phyloP scores from a whole-genome alignment of 805 yeast species.

The Kluyveromyces starmeri region DNA sequence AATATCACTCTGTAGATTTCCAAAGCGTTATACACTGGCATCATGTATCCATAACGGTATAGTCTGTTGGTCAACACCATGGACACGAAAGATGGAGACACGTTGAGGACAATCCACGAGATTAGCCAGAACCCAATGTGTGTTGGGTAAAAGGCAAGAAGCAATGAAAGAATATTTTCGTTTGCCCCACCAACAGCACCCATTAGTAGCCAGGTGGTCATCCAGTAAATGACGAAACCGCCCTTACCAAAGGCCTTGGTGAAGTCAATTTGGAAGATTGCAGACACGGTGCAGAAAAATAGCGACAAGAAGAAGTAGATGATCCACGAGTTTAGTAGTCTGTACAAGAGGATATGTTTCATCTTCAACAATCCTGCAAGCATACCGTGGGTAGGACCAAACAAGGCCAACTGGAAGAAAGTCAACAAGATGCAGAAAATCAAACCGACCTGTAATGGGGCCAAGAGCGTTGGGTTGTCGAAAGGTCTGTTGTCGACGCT shows the following conservation, averaged over 20 bases:
- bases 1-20: conserved; percentile 54
- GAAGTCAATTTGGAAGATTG: conserved; percentile 60
- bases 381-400: conserved; percentile 41
- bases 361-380: conserved; percentile 40
- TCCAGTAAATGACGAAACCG: conserved; percentile 72
- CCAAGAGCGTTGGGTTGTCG: conserved; percentile 41
- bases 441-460: conserved; percentile 69
- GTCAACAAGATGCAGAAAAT: conserved; percentile 64
- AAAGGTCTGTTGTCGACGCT: conserved; percentile 43
- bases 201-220: conserved; percentile 58
- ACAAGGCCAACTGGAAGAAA: conserved; percentile 60
- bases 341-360: conserved; percentile 40
- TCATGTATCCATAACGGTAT: conserved; percentile 55
- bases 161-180: conserved; percentile 50
- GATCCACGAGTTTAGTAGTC: conserved; percentile 41
- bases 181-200: conserved; percentile 69
- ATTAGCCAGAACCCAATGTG: conserved; percentile 62
- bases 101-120: conserved; percentile 59
- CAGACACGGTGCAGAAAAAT: conserved; percentile 48
- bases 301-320: conserved; percentile 52
- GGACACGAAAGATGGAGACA: conserved; percentile 61
- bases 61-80: conserved; percentile 49
- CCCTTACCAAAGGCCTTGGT: conserved; percentile 49
- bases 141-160: conserved; percentile 51
- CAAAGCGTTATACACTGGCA: conserved; percentile 60